Evolutionary conservation across 192 early-diverging fungal genomes (phyloP), one percentile per base, ranked within the genome.

Genomic region (Rhizophagus sp.): DNA sequence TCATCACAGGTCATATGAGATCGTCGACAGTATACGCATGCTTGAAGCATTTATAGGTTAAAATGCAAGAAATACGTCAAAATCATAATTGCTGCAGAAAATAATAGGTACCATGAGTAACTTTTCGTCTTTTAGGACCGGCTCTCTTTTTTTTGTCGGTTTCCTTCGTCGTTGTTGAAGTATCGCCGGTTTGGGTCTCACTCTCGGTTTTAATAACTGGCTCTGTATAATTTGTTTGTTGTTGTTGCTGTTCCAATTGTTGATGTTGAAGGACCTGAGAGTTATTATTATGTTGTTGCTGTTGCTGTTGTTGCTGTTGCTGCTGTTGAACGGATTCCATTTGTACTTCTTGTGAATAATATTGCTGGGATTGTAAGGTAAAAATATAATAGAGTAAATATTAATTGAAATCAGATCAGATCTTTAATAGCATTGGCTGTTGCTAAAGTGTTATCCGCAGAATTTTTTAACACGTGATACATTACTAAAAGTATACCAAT

Each of bases 1-100:
- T 93, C 90, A 80, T 95, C 95, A 84, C 97, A 98, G 39, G 96
- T 96, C 97, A 98, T 98, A 83, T 98, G 97, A 52, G 93, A 94
- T 82, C 96, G 87, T 83, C 96, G 89, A 87, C 97, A 98, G 81
- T 95, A 97, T 25, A 97, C 93, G 81, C 97, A 98, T 19, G 97
- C 97, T 92, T 88, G 67, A 75, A 61, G 3, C 39, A 63, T 30
- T 25, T 41, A 41, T 41, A 67, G 0, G 27, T 70, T 34, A 47
- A 19, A 4, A 49, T 61, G 62, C 25, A 52, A 49, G 12, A 15
- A 39, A 39, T 80, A 19, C 39, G 36, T 33, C 22, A 15, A 24
- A 3, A 19, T 9, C n/a, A 50, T 62, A 41, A 79, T 50, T 15
- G 22, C 9, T 15, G 50, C 68, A 70, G n/a, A 79, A 52, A 41